Percentiles rank a stretch among this genome's conserved stretches.
These are phyloP conservation scores for Monosporozyma unispora DNA, from an alignment of 805 yeast genomes.

Conservation along the genomic window DNA sequence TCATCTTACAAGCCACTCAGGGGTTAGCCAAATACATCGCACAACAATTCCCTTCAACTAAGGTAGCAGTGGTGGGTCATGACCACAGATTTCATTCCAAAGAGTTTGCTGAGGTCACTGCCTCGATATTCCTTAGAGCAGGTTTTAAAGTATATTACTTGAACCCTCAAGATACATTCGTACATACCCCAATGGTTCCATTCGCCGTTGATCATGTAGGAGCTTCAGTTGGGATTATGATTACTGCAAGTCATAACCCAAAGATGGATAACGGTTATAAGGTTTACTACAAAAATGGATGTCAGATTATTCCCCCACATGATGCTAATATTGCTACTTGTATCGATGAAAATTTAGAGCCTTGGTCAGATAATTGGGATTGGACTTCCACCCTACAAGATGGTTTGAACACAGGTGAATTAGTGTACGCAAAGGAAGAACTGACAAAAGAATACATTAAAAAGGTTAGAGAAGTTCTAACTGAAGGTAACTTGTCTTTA, in stretches of 20 bases:
- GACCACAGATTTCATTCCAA: constrained; percentile 82
- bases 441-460: constrained; percentile 35
- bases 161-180: constrained; percentile 29
- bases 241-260: constrained; percentile 85
- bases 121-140: constrained; percentile 55
- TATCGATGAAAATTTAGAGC: constrained; percentile 53
- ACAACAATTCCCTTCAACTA: constrained; percentile 22
- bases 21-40: constrained; percentile 53
- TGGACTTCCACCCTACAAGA: constrained; percentile 31
- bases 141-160: constrained; percentile 67
- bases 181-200: constrained; percentile 90
- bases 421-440: constrained; percentile 37
- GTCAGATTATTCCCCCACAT: constrained; percentile 92
- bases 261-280: constrained; percentile 87
- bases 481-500: not conserved
- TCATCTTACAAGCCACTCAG: constrained; percentile 84
- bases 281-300: constrained; percentile 88
- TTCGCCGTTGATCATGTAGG: constrained; percentile 57
- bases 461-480: constrained; percentile 22
- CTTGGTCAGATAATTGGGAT: constrained; percentile 50
- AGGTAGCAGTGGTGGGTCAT: constrained; percentile 63
- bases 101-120: constrained; percentile 71
- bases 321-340: constrained; percentile 61
- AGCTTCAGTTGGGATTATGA: constrained; percentile 83
- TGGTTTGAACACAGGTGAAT: constrained; percentile 15